phyloP scores from a whole-genome alignment of 2,329 filamentous ascomycete genomes.

The Fusarium abutilonis region DNA sequence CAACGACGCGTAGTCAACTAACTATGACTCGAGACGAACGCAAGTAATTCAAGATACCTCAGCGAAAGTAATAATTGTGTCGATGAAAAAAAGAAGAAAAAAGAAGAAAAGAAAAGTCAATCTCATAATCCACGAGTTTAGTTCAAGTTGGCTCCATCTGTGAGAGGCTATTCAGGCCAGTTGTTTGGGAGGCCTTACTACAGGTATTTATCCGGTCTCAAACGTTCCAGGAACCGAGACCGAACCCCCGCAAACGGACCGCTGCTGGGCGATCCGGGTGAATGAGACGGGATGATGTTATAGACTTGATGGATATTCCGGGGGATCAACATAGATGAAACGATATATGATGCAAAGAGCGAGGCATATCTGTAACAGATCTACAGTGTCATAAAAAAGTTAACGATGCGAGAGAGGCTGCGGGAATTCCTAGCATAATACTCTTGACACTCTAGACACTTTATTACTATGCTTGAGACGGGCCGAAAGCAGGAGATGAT shows the following conservation, averaged over 20 bases:
- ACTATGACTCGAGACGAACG: neutral
- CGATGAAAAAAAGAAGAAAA: too few species aligned
- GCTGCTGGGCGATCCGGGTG: conserved; percentile 24
- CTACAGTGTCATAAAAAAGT: conserved; percentile 17
- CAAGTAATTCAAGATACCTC: conserved; percentile 14
- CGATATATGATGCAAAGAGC: conserved; percentile 33
- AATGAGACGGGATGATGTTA: conserved; percentile 14
- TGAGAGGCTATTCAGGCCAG: neutral
- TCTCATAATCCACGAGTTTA: neutral
- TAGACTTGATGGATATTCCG: conserved; percentile 11
- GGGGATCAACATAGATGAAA: conserved; percentile 36
- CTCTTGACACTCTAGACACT: neutral
- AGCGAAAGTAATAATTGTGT: conserved; percentile 4
- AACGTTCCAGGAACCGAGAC: conserved; percentile 26
- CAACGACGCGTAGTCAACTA: neutral
- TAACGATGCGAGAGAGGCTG: conserved; percentile 4
- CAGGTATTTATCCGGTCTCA: neutral
- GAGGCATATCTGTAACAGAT: conserved; percentile 30
- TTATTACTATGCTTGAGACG: conserved; percentile 12
- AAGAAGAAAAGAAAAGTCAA: neutral
- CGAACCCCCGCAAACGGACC: conserved; percentile 27
- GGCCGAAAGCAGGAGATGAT: conserved; percentile 19
- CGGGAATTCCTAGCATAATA: too few species aligned
- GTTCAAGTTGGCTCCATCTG: too few species aligned
- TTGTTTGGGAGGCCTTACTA: neutral